Percentiles rank a stretch among this genome's conserved stretches.
These are phyloP conservation scores for Penicillium waksmanii DNA, from an alignment of 495 filamentous ascomycete genomes.

Conservation along the genomic window DNA sequence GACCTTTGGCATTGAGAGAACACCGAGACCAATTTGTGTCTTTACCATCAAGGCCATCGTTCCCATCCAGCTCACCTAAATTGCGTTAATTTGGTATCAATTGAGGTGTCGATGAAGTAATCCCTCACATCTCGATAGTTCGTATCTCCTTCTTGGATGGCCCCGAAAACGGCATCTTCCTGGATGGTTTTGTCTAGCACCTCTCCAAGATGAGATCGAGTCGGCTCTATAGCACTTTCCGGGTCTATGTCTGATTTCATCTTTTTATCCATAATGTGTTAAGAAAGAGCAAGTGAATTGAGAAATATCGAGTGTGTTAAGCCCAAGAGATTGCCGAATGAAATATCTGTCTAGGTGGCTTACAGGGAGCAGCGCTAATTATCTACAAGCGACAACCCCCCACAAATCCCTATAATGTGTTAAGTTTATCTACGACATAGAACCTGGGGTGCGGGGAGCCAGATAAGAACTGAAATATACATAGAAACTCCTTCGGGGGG, in stretches of 20 bases:
- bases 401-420: background rate
- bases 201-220: slow-evolving; percentile 3
- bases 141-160: slow-evolving; percentile 13
- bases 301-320: background rate
- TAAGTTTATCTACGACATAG: background rate
- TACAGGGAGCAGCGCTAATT: background rate
- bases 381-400: background rate
- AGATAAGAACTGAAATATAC: background rate
- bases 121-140: slow-evolving; percentile 14
- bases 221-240: background rate
- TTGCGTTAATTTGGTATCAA: background rate
- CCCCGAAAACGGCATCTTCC: slow-evolving; percentile 19
- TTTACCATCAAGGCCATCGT: slow-evolving; percentile 42
- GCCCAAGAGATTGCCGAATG: no score
- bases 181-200: background rate
- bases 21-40: slow-evolving; percentile 60
- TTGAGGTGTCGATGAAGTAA: background rate
- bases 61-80: slow-evolving; percentile 37
- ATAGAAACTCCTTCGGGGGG: background rate
- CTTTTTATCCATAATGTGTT: slow-evolving; percentile 1
- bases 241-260: background rate
- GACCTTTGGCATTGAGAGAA: slow-evolving; percentile 59
- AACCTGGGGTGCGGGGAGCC: background rate
- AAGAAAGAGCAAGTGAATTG: background rate
- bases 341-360: background rate